Evolutionary conservation across 148 eudicot genomes (phyloP).

Genomic region (Gaultheria prostrata): DNA sequence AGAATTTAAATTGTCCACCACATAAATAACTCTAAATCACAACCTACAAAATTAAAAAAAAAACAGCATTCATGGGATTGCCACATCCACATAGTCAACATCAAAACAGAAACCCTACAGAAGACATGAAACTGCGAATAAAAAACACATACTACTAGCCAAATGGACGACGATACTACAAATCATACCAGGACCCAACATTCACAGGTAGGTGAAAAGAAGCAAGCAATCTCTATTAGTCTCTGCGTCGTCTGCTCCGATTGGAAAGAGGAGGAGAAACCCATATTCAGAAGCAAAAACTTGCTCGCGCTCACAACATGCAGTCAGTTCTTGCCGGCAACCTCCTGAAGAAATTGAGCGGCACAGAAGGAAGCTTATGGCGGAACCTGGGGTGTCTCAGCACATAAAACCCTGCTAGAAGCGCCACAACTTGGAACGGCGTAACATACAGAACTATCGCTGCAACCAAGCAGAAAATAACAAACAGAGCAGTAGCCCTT

Average conservation of each 20-base stretch:
- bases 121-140: too few species aligned
- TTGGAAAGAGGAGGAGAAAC: neutral
- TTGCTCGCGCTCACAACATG: neutral
- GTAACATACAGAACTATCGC: slow-evolving; percentile 12
- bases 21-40: neutral
- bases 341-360: slow-evolving; percentile 15
- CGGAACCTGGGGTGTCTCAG: slow-evolving; percentile 13
- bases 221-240: neutral
- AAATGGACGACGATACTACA: neutral
- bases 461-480: slow-evolving; percentile 12
- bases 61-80: neutral
- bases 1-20: neutral
- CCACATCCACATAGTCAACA: neutral
- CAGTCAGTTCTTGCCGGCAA: slow-evolving; percentile 13
- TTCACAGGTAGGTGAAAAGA: neutral
- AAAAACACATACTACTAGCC: neutral
- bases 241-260: neutral
- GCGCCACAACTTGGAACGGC: slow-evolving; percentile 13
- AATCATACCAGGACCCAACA: slow-evolving; percentile 6
- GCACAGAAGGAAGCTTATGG: slow-evolving; percentile 12
- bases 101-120: neutral
- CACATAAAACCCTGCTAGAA: slow-evolving; percentile 11
- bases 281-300: neutral
- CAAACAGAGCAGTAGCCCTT: slow-evolving; percentile 12
- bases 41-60: slow-evolving; percentile 16